Evolutionary conservation across 2,329 filamentous ascomycete genomes (phyloP), one percentile per base, ranked within the genome.

Genomic region (Lachnellula subtilissima): DNA sequence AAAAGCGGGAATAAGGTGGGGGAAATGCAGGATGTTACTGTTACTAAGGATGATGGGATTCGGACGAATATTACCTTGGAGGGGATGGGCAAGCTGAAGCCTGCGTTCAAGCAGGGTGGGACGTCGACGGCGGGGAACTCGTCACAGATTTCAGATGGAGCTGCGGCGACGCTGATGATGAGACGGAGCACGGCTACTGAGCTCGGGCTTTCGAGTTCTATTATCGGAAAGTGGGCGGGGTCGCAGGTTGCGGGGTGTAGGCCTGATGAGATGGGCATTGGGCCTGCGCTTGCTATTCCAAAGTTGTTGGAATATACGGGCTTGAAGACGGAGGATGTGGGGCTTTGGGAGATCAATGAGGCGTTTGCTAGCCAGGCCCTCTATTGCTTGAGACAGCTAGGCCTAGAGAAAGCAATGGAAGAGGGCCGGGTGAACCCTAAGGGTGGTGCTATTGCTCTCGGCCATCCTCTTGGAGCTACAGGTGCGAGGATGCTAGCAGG

Each of bases 301-400:
- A 88, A 87, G 70, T 78, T 96, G 19, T 78, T 97, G n/a, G 71
- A 76, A 17, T 82, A 83, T 58, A 81, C 87, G 1, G 89, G 86
- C 0, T 71, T 97, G 14, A 69, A 74, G 45, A 85, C 76, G 12
- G 76, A 78, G 2, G 90, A 97, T 56, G 83, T 97, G 0, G 81
- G 86, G 37, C 77, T 94, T 9, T 97, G 91, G 91, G 92, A 97
- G 77, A 88, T 97, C 72, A 97, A 97, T 72, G 92, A 97, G 80
- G 84, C 84, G 6, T 87, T 87, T 72, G 84, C 84, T 2, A 84
- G 81, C 65, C 84, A 87, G 72, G 77, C 82, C 1, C 72, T 87
- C 5, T 80, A 96, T 74, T 92, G 87, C 65, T 74, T 93, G 47
- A 76, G 90, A 58, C 80, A 84, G 66, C 69, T 94, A 11, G 87